A percentile compares a stretch with the other conserved stretches of the same genome.
Conservation (phyloP, 768 basidiomycete species). For the Obba rivulosa region DNA sequence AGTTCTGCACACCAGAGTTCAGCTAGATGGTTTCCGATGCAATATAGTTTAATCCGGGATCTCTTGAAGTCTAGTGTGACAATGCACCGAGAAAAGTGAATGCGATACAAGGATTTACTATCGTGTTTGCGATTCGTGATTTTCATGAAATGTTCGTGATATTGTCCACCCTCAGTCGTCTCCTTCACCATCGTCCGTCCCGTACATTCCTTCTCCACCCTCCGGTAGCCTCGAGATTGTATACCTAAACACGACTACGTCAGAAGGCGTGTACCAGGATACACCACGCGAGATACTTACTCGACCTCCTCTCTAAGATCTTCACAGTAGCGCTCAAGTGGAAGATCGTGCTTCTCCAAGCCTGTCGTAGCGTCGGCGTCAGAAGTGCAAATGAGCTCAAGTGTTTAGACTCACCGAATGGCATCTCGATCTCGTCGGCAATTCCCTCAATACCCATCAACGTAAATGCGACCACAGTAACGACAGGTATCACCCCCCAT, state of each 20-base stretch:
- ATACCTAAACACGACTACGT: conserved; percentile 38
- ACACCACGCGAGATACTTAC: conserved; percentile 37
- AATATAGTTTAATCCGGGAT: neutral
- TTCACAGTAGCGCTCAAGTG: conserved; percentile 79
- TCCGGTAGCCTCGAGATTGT: conserved; percentile 67
- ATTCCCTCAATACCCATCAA: conserved; percentile 96
- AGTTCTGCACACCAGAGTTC: conserved; percentile 84
- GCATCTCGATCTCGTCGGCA: conserved; percentile 92
- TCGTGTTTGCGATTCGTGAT: conserved; percentile 1
- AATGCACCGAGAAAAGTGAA: neutral
- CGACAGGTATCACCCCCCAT: conserved; percentile 80
- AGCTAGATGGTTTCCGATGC: conserved; percentile 14
- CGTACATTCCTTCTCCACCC: conserved; percentile 64
- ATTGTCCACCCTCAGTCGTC: conserved; percentile 51
- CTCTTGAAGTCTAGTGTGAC: neutral
- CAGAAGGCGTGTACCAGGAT: conserved; percentile 4
- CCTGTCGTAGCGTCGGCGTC: neutral
- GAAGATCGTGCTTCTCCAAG: conserved; percentile 59
- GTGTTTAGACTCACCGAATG: conserved; percentile 65
- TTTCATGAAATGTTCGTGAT: neutral
- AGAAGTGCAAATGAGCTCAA: neutral
- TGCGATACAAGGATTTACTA: neutral
- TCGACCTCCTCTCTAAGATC: conserved; percentile 83
- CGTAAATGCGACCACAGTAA: conserved; percentile 84
- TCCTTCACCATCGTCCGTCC: conserved; percentile 78